Base-by-base conservation (phyloP, 2,329 filamentous ascomycete species). In the Paraphoma sp. region DNA sequence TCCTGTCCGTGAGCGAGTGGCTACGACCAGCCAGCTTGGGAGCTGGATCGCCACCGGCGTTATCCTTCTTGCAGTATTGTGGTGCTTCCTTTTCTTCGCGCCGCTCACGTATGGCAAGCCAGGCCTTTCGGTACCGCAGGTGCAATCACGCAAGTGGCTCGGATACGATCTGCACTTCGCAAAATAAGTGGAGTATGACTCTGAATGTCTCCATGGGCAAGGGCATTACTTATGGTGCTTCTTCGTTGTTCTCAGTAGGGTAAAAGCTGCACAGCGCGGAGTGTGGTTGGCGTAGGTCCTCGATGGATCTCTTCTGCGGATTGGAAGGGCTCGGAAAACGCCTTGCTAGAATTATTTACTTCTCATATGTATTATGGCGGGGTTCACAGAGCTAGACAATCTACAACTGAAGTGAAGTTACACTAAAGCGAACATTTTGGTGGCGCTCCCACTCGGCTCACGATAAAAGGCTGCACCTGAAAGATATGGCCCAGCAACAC, bases 81-180 rank as follows among this genome's bases (percentile, higher is more conserved):
- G 87, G 69, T 87, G 91, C 72, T 98, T 95, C 87, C 90, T 89
- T 78, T 98, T 91, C 85, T 99, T 96, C 83, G 86, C 96, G 62
- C 95, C 95, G 17, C 81, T 99, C 72, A 99, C 95, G 1, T 99
- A 99, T 76, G 95, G 95, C 51, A 93, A 91, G 75, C 95, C 95
- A 4, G 94, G 94, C 33, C 84, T 99, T 70, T 86, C 83, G 53
- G 89, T 96, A 16, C 86, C 89, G 11, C 83, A 92, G 74, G 90
- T 99, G 30, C 80, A 90, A 61, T 85, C 89, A 61, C 88, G 95
- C 77, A 97, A 97, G 83, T 98, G 94, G 94, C 84, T 99, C 64
- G 91, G 91, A 63, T 99, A 98, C 76, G 95, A 99, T 77, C 84
- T 99, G 75, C 95, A 99, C 81, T 99, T 99, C 82, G 95, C 95